Percentiles rank a stretch among this genome's conserved stretches.
Conservation (phyloP, 202 grass and related monocot genomes). For the Digitaria exilis region DNA sequence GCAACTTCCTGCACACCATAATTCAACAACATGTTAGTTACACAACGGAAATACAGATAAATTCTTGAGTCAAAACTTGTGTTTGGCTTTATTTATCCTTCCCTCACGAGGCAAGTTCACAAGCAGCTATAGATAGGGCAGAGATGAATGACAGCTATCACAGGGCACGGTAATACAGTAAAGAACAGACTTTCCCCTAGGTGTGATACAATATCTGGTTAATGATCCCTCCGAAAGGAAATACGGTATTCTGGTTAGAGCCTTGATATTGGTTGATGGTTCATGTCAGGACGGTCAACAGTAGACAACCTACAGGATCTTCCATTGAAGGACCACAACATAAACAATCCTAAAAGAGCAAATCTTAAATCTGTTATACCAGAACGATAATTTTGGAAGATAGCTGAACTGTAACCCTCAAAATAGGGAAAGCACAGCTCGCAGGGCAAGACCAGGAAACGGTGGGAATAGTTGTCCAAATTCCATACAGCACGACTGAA, state of each 20-base stretch:
- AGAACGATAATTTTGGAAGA: slow-evolving; percentile 12
- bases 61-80: background rate
- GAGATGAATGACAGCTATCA: background rate
- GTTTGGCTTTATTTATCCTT: background rate
- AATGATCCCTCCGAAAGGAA: background rate
- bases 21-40: background rate
- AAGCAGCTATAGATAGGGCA: background rate
- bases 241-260: background rate
- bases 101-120: background rate
- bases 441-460: slow-evolving; percentile 6
- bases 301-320: too few species aligned
- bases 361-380: background rate
- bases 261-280: background rate
- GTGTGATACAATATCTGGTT: background rate
- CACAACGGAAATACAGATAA: background rate
- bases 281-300: background rate
- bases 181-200: background rate
- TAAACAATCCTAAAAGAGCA: background rate
- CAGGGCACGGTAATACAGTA: background rate
- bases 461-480: background rate
- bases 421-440: slow-evolving; percentile 35
- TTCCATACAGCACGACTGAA: background rate
- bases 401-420: background rate
- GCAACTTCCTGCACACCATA: slow-evolving; percentile 67
- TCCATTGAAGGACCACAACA: background rate